Evolutionary conservation across 2,329 filamentous ascomycete genomes (phyloP).

Genomic region (Setomelanomma holmii): DNA sequence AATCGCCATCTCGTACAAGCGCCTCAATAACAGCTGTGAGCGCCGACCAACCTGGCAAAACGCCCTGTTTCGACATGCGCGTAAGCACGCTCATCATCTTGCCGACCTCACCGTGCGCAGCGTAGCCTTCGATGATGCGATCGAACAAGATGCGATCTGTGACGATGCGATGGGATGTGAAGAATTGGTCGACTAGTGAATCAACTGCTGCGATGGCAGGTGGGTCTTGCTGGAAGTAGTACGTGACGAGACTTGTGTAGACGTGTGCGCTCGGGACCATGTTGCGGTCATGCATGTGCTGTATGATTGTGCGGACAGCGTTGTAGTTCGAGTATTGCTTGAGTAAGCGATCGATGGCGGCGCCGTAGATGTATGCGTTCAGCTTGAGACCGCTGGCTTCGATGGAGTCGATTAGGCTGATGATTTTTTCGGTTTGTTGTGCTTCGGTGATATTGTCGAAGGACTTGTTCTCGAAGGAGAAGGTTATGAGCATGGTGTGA

Average conservation of each 20-base stretch:
- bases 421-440: conserved; percentile 61
- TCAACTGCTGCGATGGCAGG: conserved; percentile 68
- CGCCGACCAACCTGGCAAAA: conserved; percentile 52
- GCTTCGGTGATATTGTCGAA: conserved; percentile 52
- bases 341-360: conserved; percentile 72
- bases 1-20: conserved; percentile 47
- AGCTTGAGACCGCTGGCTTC: conserved; percentile 63
- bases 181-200: conserved; percentile 60
- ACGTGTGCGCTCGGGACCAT: conserved; percentile 68
- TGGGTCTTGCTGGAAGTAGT: conserved; percentile 67
- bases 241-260: conserved; percentile 75
- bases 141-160: conserved; percentile 71
- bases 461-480: conserved; percentile 58
- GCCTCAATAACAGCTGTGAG: conserved; percentile 48
- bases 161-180: conserved; percentile 32
- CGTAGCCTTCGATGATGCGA: conserved; percentile 72
- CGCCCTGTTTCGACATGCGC: conserved; percentile 49
- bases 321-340: conserved; percentile 53
- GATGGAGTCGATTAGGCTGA: conserved; percentile 63
- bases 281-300: conserved; percentile 64
- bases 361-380: conserved; percentile 70
- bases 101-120: conserved; percentile 58
- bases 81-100: conserved; percentile 53
- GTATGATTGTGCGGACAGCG: conserved; percentile 67
- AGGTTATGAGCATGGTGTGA: conserved; percentile 75